phyloP scores from a whole-genome alignment of 352 stramenopile genomes.

The Blastocystis sp. region DNA sequence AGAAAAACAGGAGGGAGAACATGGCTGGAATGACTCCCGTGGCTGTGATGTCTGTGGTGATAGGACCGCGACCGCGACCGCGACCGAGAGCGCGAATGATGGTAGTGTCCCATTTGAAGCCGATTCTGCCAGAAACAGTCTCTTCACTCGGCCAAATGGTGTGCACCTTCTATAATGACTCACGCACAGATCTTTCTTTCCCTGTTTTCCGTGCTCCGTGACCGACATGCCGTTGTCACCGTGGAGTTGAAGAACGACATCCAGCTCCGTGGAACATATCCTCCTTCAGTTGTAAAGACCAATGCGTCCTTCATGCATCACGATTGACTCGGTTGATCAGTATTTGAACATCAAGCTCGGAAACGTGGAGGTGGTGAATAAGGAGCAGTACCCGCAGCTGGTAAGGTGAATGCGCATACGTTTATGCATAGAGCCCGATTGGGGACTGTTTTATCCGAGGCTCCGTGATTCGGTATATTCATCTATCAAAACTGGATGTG shows the following conservation, averaged over 20 bases:
- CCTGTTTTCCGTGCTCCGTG: constrained; percentile 40
- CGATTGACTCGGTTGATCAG: constrained; percentile 94
- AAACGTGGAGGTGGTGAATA: constrained; percentile 89
- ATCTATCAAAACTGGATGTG: constrained; percentile 90
- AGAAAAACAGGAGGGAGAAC: neutral
- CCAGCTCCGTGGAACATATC: constrained; percentile 70
- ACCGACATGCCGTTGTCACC: constrained; percentile 76
- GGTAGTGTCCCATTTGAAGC: neutral
- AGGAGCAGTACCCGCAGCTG: constrained; percentile 92
- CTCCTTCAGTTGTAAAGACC: neutral
- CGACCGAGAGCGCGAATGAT: constrained; percentile 37
- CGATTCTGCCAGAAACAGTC: neutral
- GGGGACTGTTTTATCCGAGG: constrained; percentile 97
- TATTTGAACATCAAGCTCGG: constrained; percentile 98
- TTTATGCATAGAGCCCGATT: constrained; percentile 80
- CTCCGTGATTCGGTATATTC: constrained; percentile 95
- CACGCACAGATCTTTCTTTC: constrained; percentile 66
- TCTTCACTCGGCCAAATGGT: neutral
- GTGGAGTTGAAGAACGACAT: constrained; percentile 99
- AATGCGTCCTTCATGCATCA: constrained; percentile 82
- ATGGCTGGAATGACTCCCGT: neutral
- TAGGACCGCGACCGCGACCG: constrained; percentile 2
- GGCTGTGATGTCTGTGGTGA: neutral
- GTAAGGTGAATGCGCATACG: constrained; percentile 72
- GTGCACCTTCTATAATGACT: neutral